phyloP scores from a whole-genome alignment of 2,329 filamentous ascomycete genomes.

The Microsporum ferrugineum region DNA sequence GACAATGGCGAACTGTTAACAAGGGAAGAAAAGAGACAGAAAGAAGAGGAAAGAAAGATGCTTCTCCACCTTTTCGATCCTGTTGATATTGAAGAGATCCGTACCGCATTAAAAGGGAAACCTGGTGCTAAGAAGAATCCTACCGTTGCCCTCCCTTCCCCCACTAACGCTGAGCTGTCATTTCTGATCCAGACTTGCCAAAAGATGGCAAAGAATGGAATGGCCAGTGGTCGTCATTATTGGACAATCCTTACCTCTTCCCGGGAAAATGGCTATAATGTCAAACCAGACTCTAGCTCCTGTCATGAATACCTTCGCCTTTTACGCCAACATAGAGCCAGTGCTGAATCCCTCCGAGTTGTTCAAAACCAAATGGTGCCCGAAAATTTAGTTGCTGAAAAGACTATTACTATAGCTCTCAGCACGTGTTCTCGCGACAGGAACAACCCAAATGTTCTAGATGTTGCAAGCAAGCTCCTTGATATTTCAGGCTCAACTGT shows the following conservation, averaged over 20 bases:
- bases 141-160: slow-evolving; percentile 30
- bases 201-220: slow-evolving; percentile 44
- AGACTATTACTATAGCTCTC: slow-evolving; percentile 62
- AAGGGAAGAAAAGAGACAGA: slow-evolving; percentile 22
- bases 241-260: slow-evolving; percentile 59
- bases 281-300: slow-evolving; percentile 62
- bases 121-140: background rate
- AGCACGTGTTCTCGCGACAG: slow-evolving; percentile 63
- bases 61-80: slow-evolving; percentile 26
- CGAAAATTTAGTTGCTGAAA: slow-evolving; percentile 32
- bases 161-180: slow-evolving; percentile 51
- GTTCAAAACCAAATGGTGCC: slow-evolving; percentile 45
- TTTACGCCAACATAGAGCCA: slow-evolving; percentile 55
- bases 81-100: slow-evolving; percentile 14
- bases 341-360: slow-evolving; percentile 48
- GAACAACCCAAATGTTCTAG: slow-evolving; percentile 58
- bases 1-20: slow-evolving; percentile 1
- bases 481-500: slow-evolving; percentile 43
- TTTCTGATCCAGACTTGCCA: slow-evolving; percentile 54
- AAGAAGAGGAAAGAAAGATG: slow-evolving; percentile 10
- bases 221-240: slow-evolving; percentile 57
- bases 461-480: slow-evolving; percentile 54
- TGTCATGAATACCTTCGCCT: slow-evolving; percentile 57
- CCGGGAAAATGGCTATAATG: slow-evolving; percentile 33
- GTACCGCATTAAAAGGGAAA: background rate